phyloP scores from a whole-genome alignment of 1,284 basidiomycete species.

The Boletus semigastroideus region DNA sequence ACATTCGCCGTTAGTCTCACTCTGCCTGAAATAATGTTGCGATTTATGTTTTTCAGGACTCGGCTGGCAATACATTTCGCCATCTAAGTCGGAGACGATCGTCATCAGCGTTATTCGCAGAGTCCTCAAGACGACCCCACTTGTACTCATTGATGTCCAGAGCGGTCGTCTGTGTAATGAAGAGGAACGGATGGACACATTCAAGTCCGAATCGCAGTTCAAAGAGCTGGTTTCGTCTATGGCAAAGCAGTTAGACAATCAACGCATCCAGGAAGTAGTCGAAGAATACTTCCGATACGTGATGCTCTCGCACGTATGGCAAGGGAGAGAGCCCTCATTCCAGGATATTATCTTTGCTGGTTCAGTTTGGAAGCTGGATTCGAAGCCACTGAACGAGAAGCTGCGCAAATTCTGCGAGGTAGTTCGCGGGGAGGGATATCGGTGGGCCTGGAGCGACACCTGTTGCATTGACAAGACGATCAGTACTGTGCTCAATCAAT shows the following conservation, averaged over 20 bases:
- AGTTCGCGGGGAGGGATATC: not conserved
- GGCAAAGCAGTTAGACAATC: not conserved
- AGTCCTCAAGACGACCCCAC: not conserved
- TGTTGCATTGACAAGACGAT: conserved; percentile 8
- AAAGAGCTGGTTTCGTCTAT: not conserved
- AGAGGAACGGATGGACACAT: not conserved
- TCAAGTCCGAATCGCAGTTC: conserved; percentile 6
- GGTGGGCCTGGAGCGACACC: conserved; percentile 5
- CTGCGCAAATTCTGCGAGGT: conserved; percentile 3
- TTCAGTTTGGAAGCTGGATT: conserved; percentile 2
- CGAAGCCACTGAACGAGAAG: not conserved
- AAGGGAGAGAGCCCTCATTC: conserved; percentile 3
- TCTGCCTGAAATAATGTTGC: not conserved
- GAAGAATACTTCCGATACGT: conserved; percentile 10
- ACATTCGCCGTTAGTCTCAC: not conserved
- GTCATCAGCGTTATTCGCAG: not conserved
- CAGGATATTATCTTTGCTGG: conserved; percentile 1
- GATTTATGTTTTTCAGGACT: not conserved
- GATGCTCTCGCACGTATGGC: conserved; percentile 10
- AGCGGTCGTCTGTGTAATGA: too few relatives aligned
- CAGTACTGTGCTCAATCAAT: conserved; percentile 6
- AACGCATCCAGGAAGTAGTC: not conserved
- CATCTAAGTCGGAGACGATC: not conserved
- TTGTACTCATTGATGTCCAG: too few relatives aligned
- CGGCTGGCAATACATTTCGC: not conserved